Percentiles rank a stretch among this genome's conserved stretches.
These are phyloP conservation scores for Kwoniella bestiolae DNA, from an alignment of 768 basidiomycete genomes.

Conservation along the genomic window DNA sequence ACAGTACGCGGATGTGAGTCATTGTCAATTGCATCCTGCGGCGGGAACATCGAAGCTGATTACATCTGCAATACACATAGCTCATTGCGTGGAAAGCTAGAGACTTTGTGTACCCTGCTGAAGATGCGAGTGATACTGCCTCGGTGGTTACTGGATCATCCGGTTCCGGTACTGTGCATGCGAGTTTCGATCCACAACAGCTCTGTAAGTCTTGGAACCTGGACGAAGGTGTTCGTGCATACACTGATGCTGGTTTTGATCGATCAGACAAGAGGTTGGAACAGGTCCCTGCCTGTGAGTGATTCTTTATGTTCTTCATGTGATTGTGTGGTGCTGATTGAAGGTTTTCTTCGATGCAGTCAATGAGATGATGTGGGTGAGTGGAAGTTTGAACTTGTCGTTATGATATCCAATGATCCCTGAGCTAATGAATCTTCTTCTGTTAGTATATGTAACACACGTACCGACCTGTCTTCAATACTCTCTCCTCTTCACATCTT, in stretches of 20 bases:
- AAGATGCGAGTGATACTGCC: constrained; percentile 8
- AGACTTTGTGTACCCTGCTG: constrained; percentile 19
- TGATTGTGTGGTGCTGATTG: not conserved
- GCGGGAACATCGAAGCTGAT: no score
- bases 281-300: not conserved
- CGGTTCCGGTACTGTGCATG: not conserved
- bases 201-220: constrained; percentile 13
- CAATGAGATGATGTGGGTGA: constrained; percentile 33
- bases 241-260: not conserved
- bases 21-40: no score
- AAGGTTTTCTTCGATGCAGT: constrained; percentile 18
- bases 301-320: not conserved
- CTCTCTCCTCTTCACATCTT: no score
- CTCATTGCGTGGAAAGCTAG: constrained; percentile 26
- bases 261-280: constrained; percentile 1
- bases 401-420: no score
- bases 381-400: no score
- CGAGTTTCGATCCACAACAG: constrained; percentile 28
- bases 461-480: no score
- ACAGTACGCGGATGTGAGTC: constrained; percentile 31
- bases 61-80: no score
- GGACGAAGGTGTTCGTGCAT: not conserved
- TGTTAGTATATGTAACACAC: no score
- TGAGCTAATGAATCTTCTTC: no score
- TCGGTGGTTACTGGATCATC: constrained; percentile 11